Percentiles rank a stretch among this genome's conserved stretches.
Conservation (phyloP, 176 grass and related monocot species). For the Cymbopogon citratus region DNA sequence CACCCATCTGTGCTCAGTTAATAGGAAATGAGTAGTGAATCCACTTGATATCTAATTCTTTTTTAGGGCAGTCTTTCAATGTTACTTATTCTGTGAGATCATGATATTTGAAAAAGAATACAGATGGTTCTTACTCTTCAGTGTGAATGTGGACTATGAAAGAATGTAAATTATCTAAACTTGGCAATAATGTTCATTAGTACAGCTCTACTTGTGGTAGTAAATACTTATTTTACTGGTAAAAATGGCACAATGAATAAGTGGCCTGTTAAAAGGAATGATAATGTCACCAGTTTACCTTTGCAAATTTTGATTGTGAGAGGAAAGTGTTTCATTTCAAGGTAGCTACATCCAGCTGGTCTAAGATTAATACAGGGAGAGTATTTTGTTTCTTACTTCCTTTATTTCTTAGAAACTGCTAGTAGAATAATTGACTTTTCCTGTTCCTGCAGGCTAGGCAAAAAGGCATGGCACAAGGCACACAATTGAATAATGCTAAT, state of each 20-base stretch:
- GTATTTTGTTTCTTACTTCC: not conserved
- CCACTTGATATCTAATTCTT: not conserved
- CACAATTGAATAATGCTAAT: conserved; percentile 56
- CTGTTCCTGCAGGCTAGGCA: conserved; percentile 68
- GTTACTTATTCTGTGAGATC: not conserved
- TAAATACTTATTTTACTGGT: not conserved
- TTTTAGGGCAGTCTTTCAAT: too few relatives aligned
- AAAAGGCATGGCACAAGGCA: conserved; percentile 74
- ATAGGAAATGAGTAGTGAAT: not conserved
- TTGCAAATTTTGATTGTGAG: not conserved
- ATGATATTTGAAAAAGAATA: not conserved
- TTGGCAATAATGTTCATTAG: not conserved
- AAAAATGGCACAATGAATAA: not conserved
- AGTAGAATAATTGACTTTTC: conserved; percentile 5
- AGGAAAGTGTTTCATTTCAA: not conserved
- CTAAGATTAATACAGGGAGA: conserved; percentile 8
- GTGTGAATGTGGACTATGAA: conserved; percentile 10
- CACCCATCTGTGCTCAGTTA: not conserved
- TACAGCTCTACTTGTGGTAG: not conserved
- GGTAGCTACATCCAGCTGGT: not conserved
- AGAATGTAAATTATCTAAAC: conserved; percentile 17
- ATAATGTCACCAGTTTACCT: not conserved
- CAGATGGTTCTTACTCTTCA: not conserved
- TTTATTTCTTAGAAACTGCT: not conserved
- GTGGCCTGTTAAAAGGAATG: not conserved